Conservation (phyloP, 352 stramenopile genomes). For the Phytopythium sindhum region DNA sequence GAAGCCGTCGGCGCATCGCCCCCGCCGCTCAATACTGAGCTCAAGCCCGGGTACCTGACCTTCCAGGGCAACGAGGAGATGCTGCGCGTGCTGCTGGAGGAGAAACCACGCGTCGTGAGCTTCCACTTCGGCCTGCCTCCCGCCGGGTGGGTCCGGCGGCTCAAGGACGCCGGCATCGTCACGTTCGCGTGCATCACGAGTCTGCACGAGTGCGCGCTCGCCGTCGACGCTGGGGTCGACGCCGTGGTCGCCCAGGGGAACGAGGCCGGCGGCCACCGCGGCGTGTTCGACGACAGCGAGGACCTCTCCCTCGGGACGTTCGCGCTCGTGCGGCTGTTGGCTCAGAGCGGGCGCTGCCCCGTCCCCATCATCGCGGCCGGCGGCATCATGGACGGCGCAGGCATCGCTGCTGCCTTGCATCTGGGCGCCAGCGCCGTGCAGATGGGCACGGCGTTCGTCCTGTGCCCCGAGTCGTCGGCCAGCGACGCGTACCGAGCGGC, state of each 20-base stretch:
- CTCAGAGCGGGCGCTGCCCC: constrained; percentile 14
- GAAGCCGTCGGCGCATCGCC: constrained; percentile 21
- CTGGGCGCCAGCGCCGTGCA: constrained; percentile 56
- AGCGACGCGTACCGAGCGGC: constrained; percentile 25
- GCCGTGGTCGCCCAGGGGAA: constrained; percentile 52
- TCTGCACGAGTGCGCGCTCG: constrained; percentile 26
- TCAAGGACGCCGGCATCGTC: constrained; percentile 37
- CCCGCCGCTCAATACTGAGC: not conserved
- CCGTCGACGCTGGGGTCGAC: constrained; percentile 24
- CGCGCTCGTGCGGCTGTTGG: constrained; percentile 45
- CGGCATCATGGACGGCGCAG: constrained; percentile 47
- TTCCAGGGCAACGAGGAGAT: constrained; percentile 31
- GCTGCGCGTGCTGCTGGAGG: constrained; percentile 38
- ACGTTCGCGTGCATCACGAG: constrained; percentile 47
- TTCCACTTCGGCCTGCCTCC: constrained; percentile 62
- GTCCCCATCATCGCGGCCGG: constrained; percentile 55
- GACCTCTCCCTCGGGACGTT: constrained; percentile 32
- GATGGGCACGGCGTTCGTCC: constrained; percentile 58
- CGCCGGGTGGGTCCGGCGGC: constrained; percentile 17
- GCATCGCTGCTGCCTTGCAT: constrained; percentile 30
- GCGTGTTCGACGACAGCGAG: constrained; percentile 34
- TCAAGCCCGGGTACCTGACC: constrained; percentile 18
- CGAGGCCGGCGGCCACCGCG: constrained; percentile 57
- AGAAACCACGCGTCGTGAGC: constrained; percentile 53
- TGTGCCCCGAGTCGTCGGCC: constrained; percentile 39